These are phyloP conservation scores for Aspergillus thermomutatus DNA, from an alignment of 2,329 filamentous ascomycete genomes.

Conservation along the genomic window DNA sequence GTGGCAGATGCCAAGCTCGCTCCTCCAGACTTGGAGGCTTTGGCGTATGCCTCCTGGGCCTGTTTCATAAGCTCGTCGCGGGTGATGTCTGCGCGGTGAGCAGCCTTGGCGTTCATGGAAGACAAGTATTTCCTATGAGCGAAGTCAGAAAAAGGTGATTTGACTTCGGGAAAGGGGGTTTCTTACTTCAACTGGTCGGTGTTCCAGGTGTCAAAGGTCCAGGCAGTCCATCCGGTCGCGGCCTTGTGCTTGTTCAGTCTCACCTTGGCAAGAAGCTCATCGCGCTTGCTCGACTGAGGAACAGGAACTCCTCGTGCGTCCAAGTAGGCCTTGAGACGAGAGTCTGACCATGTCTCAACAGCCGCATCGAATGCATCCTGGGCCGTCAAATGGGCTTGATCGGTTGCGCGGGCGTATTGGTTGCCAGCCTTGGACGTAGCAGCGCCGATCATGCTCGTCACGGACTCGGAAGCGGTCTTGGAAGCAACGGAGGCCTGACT, in stretches of 20 bases:
- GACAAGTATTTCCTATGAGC: slow-evolving; percentile 47
- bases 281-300: slow-evolving; percentile 66
- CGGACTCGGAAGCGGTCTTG: slow-evolving; percentile 40
- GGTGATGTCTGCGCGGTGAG: slow-evolving; percentile 61
- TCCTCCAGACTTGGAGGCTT: slow-evolving; percentile 47
- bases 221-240: slow-evolving; percentile 63
- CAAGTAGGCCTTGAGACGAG: slow-evolving; percentile 72
- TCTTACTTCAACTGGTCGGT: slow-evolving; percentile 64
- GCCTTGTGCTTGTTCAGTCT: slow-evolving; percentile 70
- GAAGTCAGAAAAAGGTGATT: slow-evolving; percentile 3
- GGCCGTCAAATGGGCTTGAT: slow-evolving; percentile 59
- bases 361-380: slow-evolving; percentile 66
- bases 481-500: slow-evolving; percentile 53
- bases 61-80: slow-evolving; percentile 70
- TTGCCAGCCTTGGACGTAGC: slow-evolving; percentile 74
- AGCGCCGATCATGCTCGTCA: slow-evolving; percentile 57
- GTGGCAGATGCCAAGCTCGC: slow-evolving; percentile 61
- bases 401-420: slow-evolving; percentile 71
- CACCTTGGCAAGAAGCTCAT: slow-evolving; percentile 72
- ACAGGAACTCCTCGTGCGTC: slow-evolving; percentile 74
- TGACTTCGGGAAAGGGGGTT: not conserved
- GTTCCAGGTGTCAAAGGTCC: slow-evolving; percentile 77
- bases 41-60: slow-evolving; percentile 45
- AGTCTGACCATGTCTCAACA: slow-evolving; percentile 67
- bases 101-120: slow-evolving; percentile 50